Evolutionary conservation across 208 protist genomes (phyloP), one percentile per base, ranked within the genome.

Genomic region (Wallacemonas rigidus): DNA sequence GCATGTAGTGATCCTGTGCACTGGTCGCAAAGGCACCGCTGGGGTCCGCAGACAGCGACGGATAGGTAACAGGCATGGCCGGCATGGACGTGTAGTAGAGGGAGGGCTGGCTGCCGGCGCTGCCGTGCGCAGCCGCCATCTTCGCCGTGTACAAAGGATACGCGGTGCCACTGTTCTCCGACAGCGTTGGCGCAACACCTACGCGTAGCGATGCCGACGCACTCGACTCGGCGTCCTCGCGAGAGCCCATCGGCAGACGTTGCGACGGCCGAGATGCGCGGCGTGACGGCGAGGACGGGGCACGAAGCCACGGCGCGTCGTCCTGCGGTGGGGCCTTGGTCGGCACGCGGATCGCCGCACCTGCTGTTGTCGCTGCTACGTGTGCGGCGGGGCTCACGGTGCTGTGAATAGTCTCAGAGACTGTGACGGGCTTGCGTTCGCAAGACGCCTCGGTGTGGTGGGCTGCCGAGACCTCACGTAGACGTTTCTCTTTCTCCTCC

Each of bases 401-500:
- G 26, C 26, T 26, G 26, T 26, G 26, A 26, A 26, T 26, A 26
- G 26, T 26, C 26, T 26, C 26, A 26, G 26, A 26, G 26, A 26
- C 26, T 26, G 26, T 26, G 26, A 0, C 26, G 26, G 26, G 26
- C 26, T 44, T 70, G 26, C 39, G 65, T 70, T 35, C 35, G 15
- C 65, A 43, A 7, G 8, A 35, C 65, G 65, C 26, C 35, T 6
- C 56, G 7, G 58, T 35, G 36, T n/a, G 53, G 35, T 58, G 70
- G 48, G 75, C 51, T 17, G 68, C 50, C 6, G n/a, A 54, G 15
- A 40, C 58, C 1, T 62, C 35, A 9, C 64, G 69, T 9, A 67
- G 41, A 26, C 40, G 53, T n/a, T 71, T 36, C 50, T 64, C 74
- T 56, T 47, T 57, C 56, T 26, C 74, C 40, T 75, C 75, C 41